Evolutionary conservation across 768 basidiomycete species (phyloP).

Genomic region (Lentinula lateritia): DNA sequence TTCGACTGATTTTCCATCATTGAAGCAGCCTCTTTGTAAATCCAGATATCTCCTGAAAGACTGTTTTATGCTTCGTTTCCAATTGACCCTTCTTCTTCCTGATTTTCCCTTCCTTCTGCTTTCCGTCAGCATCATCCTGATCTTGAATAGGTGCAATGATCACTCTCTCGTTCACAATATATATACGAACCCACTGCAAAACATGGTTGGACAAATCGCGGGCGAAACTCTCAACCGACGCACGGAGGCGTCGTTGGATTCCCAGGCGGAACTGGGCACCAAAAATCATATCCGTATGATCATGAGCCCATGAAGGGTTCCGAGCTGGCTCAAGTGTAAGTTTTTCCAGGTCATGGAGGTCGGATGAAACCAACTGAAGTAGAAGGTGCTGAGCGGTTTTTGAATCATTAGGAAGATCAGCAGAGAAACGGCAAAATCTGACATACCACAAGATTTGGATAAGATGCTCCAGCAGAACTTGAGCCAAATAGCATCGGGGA

Average conservation of each 20-base stretch:
- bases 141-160: neutral
- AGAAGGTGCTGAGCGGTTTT: neutral
- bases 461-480: neutral
- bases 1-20: too few species aligned
- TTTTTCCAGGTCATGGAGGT: neutral
- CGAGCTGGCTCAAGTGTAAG: neutral
- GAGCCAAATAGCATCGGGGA: neutral
- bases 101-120: neutral
- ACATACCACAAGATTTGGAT: neutral
- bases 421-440: neutral
- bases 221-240: neutral
- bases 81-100: neutral
- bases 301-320: neutral
- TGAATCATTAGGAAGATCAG: neutral
- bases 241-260: neutral
- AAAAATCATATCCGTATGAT: neutral
- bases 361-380: neutral
- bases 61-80: neutral
- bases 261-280: neutral
- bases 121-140: neutral
- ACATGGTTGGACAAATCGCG: neutral
- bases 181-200: neutral
- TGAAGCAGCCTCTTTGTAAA: neutral
- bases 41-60: neutral
- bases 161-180: neutral